Evolutionary conservation across 768 basidiomycete genomes (phyloP), one percentile per base, ranked within the genome.

Genomic region (Suillus variegatus): DNA sequence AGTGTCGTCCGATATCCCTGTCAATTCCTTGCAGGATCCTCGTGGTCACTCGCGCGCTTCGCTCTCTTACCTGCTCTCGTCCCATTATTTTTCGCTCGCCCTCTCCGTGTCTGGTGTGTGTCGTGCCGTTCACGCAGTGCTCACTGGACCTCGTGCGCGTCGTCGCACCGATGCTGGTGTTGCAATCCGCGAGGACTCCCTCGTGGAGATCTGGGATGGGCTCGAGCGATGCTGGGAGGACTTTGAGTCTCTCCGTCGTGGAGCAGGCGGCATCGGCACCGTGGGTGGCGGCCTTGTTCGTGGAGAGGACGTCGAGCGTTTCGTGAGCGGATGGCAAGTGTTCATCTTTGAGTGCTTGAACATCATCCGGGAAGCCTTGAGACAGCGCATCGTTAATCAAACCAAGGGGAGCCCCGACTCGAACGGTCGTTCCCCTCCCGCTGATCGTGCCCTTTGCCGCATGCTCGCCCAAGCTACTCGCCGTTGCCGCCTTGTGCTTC

Each of bases 291-390:
- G 69, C 36, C 64, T 77, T 32, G 66, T 85, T 40, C 80, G 83
- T 12, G 72, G 76, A 8, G 86, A 87, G 67, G 88, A 89, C 62
- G 76, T 86, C 41, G 83, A 86, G 62, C 77, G 89, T 64, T 95
- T 92, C 73, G 88, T 90, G 54, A 88, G 91, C 71, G 88, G 90
- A 41, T 97, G 95, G 94, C 91, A 93, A 85, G 90, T 94, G 63
- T 95, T 93, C 77, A 88, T 96, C 67, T 97, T 97, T 69, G 93
- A 96, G 76, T 94, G 92, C 75, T 85, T 95, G 74, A 95, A 95
- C 75, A 85, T 94, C 68, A 91, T 97, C 69, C 88, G 93, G 36
- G 94, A 95, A 73, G 85, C 88, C 3, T 85, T 97, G 38, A 89
- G 91, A 72, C 86, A 88, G 65, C 87, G 84, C 40, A 77, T 84